Conservation (phyloP, 2,329 filamentous ascomycete species). For the Aspergillus puulaauensis region DNA sequence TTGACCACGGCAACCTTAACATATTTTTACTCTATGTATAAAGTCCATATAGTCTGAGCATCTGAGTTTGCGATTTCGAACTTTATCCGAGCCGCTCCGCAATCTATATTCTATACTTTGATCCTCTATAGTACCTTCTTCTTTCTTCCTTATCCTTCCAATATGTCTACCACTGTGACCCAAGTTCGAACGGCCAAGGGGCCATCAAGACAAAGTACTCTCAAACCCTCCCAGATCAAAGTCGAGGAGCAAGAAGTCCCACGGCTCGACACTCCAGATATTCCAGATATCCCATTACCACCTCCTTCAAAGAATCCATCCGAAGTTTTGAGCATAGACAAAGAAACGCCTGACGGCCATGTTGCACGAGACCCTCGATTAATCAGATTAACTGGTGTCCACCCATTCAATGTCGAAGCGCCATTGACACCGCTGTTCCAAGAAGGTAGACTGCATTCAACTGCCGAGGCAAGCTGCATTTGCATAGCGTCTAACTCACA, state of each 20-base stretch:
- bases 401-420: conserved; percentile 89
- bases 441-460: conserved; percentile 38
- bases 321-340: conserved; percentile 69
- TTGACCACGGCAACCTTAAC: background rate
- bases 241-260: conserved; percentile 27
- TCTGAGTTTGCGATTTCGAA: background rate
- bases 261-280: conserved; percentile 35
- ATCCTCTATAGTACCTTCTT: background rate
- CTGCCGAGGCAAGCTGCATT: background rate
- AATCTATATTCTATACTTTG: background rate
- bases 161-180: conserved; percentile 30
- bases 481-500: background rate
- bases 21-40: no score
- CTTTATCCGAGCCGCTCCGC: background rate
- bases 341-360: conserved; percentile 79
- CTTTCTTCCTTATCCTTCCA: background rate
- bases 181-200: conserved; percentile 21
- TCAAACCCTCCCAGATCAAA: conserved; percentile 24
- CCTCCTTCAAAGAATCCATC: conserved; percentile 60
- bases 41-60: background rate
- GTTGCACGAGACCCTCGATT: conserved; percentile 77
- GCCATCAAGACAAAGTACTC: conserved; percentile 13
- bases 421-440: conserved; percentile 77
- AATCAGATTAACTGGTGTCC: conserved; percentile 81
- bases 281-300: conserved; percentile 65